These are phyloP conservation scores for Cladophialophora yegresii DNA, from an alignment of 2,329 filamentous ascomycete species.

Conservation along the genomic window DNA sequence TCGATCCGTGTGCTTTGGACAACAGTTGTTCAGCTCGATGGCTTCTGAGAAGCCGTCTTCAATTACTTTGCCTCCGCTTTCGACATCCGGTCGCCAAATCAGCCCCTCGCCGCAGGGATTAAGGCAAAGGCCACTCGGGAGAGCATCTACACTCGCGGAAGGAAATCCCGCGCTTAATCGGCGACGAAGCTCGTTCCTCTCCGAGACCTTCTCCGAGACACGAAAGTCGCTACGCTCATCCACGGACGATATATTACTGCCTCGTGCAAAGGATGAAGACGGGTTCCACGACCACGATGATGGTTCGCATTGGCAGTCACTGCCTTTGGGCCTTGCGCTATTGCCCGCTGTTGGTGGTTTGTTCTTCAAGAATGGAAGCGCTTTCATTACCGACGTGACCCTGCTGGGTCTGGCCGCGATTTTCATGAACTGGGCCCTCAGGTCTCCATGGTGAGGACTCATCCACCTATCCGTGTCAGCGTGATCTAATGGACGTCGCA, in stretches of 20 bases:
- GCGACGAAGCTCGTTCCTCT: conserved; percentile 75
- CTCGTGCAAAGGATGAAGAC: conserved; percentile 50
- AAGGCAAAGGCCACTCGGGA: conserved; percentile 43
- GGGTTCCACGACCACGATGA: conserved; percentile 51
- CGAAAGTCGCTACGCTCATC: conserved; percentile 65
- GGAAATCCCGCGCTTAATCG: conserved; percentile 41
- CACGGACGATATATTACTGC: conserved; percentile 68
- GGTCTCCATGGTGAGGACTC: conserved; percentile 74
- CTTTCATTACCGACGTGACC: conserved; percentile 81
- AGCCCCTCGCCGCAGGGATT: conserved; percentile 38
- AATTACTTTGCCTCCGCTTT: conserved; percentile 14
- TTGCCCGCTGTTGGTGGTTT: conserved; percentile 83
- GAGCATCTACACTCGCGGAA: conserved; percentile 45
- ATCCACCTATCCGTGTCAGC: conserved; percentile 11
- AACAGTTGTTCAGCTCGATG: conserved; percentile 8
- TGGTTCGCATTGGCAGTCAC: conserved; percentile 71
- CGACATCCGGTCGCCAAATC: conserved; percentile 23
- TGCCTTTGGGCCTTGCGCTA: conserved; percentile 80
- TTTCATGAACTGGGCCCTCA: conserved; percentile 90
- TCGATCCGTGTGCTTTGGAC: neutral
- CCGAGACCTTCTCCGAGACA: conserved; percentile 71
- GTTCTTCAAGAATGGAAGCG: conserved; percentile 80
- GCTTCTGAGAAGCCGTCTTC: conserved; percentile 24
- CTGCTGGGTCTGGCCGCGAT: conserved; percentile 76
- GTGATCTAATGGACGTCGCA: conserved; percentile 39